Evolutionary conservation across 1,139 yeast genomes (phyloP), one percentile per base, ranked within the genome.

Genomic region (Entelexis paramagnoliae): DNA sequence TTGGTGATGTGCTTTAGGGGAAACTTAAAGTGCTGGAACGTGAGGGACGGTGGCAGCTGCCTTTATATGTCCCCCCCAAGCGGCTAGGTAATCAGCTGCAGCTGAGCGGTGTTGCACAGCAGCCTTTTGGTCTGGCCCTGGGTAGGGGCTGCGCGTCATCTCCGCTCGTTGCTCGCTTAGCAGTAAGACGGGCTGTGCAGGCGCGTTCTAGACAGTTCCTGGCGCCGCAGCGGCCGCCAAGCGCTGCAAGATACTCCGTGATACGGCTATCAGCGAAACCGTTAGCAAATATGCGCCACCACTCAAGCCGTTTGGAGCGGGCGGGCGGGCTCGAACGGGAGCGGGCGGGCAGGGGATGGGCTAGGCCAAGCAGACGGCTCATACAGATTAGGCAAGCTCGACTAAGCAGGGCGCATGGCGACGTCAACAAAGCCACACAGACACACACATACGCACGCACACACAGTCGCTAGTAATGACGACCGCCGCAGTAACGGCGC

Each of bases 101-200:
- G 26, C 45, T 19, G 9, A 35, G 35, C 45, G 10, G 11, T 6
- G 33, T 9, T 22, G 35, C 16, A n/a, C 34, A 30, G 35, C 45
- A 41, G 45, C 45, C 26, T 41, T 29, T 6, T 41, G 45, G 45
- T 41, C 45, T 41, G 45, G 45, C n/a, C 45, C 45, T 29, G 45
- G 45, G 45, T 29, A 29, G n/a, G 45, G 45, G 45, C 45, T 29
- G 26, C 34, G n/a, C 14, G 22, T 10, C 24, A 17, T 41, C 45
- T n/a, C 45, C 24, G 26, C 24, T 10, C 34, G 16, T 29, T 41
- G 35, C 34, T 28, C 34, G 29, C 26, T 35, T 41, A 29, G 29
- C 45, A 16, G 45, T 41, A 9, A 9, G 8, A 19, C 35, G 35
- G 26, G 45, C 10, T 35, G 29, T 41, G 33, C 45, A 17, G 24